These are phyloP conservation scores for Fusarium palustre DNA, from an alignment of 2,329 filamentous ascomycete species.

Conservation along the genomic window DNA sequence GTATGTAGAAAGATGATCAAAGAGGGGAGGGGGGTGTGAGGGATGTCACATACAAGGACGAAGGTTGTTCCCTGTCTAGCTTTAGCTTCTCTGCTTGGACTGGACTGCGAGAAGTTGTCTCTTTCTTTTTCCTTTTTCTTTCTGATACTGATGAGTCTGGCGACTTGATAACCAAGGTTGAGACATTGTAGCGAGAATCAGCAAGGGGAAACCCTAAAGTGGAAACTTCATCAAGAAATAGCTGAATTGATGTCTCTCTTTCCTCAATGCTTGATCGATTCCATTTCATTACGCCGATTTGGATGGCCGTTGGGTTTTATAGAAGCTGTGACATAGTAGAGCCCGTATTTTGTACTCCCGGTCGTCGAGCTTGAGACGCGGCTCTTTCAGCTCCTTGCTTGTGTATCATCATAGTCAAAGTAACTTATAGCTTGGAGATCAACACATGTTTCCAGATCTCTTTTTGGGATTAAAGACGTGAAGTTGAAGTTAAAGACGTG, in stretches of 20 bases:
- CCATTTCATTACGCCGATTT: constrained; percentile 16
- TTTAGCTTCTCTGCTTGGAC: constrained; percentile 33
- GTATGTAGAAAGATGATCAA: constrained; percentile 44
- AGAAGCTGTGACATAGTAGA: background rate
- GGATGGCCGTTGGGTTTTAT: constrained; percentile 12
- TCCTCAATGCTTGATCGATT: constrained; percentile 26
- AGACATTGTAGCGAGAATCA: constrained; percentile 39
- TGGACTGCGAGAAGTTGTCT: constrained; percentile 32
- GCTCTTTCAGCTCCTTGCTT: background rate
- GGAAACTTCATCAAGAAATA: constrained; percentile 19
- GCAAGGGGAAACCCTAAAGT: constrained; percentile 28
- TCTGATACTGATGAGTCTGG: constrained; percentile 39
- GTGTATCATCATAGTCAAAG: background rate
- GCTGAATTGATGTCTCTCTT: constrained; percentile 25
- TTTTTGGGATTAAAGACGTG: constrained; percentile 38
- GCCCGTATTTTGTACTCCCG: background rate
- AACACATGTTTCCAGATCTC: constrained; percentile 32
- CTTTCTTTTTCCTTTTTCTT: constrained; percentile 36
- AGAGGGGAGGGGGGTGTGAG: constrained; percentile 43
- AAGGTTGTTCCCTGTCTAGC: constrained; percentile 43
- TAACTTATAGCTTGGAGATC: background rate
- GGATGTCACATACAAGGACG: constrained; percentile 31
- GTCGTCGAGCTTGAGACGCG: background rate
- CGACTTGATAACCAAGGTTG: constrained; percentile 38
- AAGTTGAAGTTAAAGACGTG: constrained; percentile 47